Base-by-base conservation (phyloP, 2,329 filamentous ascomycete genomes). In the Cadophora luteo-olivacea region DNA sequence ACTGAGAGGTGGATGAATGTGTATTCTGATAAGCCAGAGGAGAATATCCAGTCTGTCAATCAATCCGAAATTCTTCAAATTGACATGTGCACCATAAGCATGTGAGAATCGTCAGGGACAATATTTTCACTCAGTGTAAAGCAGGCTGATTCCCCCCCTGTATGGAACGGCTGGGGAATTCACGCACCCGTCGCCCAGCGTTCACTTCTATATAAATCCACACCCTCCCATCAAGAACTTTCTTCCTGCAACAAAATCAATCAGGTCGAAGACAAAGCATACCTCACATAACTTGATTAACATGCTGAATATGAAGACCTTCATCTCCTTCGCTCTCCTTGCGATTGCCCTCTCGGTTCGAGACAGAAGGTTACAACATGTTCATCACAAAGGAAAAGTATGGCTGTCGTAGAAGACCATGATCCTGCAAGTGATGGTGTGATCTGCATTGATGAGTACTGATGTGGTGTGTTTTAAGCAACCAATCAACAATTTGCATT, bases 1-100 rank as follows among this genome's bases (percentile, higher is more conserved):
- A 73, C 45, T 68, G 54, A 61, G 41, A 91, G 19, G 36, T 36
- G 36, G 9, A 38, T 38, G 7, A 11, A 1, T 2, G 4, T 38
- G 36, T 4, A 38, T 9, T 38, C 36, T 38, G 36, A 38, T 38
- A 38, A 38, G 3, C 12, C 36, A 38, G 9, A 4, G 36, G 36
- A 38, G 9, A 4, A 14, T 9, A 38, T 11, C 36, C 36, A 1
- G 12, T 38, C 9, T 4, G 36, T 19, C 16, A 45, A 11, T 3
- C 16, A 5, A 16, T 14, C 41, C 14, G 29, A 29, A 45, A 45
- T 45, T 3, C 41, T 19, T 11, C 1, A 19, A 3, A 45, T 45
- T 19, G 16, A 19, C 12, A 16, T 45, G 14, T 16, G 41, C 12
- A 19, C 41, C 14, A 5, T 45, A 45, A 14, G 41, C 41, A 11